phyloP scores from a whole-genome alignment of 1,284 basidiomycete species.

The Cryptococcus amylolentus region DNA sequence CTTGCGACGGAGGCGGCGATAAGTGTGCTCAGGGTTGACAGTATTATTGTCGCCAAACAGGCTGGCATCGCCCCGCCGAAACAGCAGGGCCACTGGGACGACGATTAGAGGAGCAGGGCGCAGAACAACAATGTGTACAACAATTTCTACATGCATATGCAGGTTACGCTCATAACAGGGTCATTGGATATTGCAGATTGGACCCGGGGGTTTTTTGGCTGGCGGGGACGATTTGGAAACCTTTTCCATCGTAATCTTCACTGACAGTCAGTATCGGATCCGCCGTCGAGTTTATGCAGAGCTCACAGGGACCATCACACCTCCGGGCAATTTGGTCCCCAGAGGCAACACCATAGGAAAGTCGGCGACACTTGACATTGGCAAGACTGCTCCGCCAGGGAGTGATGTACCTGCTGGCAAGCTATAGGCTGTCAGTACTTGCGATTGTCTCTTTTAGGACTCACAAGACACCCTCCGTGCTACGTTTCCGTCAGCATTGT shows the following conservation, averaged over 20 bases:
- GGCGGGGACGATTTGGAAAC: constrained; percentile 1
- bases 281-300: neutral
- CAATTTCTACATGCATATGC: neutral
- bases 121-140: neutral
- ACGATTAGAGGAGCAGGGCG: constrained; percentile 36
- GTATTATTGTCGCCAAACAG: constrained; percentile 95
- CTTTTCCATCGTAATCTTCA: constrained; percentile 36
- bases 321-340: constrained; percentile 37
- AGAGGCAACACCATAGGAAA: constrained; percentile 39
- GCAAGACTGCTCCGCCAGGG: constrained; percentile 39
- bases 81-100: constrained; percentile 52
- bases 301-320: constrained; percentile 41
- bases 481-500: constrained; percentile 5
- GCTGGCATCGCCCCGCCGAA: constrained; percentile 60
- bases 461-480: constrained; percentile 43
- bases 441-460: constrained; percentile 1
- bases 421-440: constrained; percentile 10
- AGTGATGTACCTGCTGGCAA: constrained; percentile 37
- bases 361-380: constrained; percentile 40
- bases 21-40: constrained; percentile 90
- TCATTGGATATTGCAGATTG: constrained; percentile 17
- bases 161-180: neutral
- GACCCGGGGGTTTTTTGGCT: constrained; percentile 8
- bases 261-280: neutral
- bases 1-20: constrained; percentile 81